These are phyloP conservation scores for Aquilaria yunnanensis DNA, from an alignment of 345 rosid genomes.

Conservation along the genomic window DNA sequence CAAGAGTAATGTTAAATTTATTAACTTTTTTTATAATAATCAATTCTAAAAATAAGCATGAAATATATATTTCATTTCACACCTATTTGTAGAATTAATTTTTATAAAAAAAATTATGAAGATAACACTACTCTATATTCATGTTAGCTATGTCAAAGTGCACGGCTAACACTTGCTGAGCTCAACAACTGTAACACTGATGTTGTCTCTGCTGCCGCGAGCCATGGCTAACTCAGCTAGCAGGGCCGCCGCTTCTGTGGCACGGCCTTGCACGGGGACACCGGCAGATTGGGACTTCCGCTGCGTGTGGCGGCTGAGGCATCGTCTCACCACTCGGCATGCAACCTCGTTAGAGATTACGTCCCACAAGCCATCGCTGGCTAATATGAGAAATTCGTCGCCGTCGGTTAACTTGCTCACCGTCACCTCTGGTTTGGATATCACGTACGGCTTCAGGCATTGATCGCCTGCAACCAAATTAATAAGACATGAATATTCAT, in stretches of 20 bases:
- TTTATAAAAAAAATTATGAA: no score
- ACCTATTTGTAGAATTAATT: no score
- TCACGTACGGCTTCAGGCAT: constrained; percentile 49
- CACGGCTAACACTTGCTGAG: constrained; percentile 18
- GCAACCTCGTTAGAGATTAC: constrained; percentile 62
- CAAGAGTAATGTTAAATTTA: no score
- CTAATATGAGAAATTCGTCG: constrained; percentile 68
- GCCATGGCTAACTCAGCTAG: constrained; percentile 49
- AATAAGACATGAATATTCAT: no score
- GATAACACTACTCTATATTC: no score
- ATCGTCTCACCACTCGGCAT: constrained; percentile 45
- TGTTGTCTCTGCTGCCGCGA: constrained; percentile 55
- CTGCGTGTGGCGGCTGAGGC: constrained; percentile 34
- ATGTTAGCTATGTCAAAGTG: no score
- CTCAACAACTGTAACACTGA: constrained; percentile 51
- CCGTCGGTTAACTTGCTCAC: constrained; percentile 26
- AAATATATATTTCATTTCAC: no score
- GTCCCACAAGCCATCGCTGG: constrained; percentile 82
- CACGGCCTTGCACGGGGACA: constrained; percentile 14
- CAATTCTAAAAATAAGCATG: no score
- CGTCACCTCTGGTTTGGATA: constrained; percentile 46
- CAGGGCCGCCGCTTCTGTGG: constrained; percentile 40
- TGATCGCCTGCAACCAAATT: constrained; percentile 39
- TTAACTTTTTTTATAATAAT: no score
- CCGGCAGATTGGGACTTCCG: constrained; percentile 14